Evolutionary conservation across 2,329 filamentous ascomycete species (phyloP).

Genomic region (Cercospora zeina): DNA sequence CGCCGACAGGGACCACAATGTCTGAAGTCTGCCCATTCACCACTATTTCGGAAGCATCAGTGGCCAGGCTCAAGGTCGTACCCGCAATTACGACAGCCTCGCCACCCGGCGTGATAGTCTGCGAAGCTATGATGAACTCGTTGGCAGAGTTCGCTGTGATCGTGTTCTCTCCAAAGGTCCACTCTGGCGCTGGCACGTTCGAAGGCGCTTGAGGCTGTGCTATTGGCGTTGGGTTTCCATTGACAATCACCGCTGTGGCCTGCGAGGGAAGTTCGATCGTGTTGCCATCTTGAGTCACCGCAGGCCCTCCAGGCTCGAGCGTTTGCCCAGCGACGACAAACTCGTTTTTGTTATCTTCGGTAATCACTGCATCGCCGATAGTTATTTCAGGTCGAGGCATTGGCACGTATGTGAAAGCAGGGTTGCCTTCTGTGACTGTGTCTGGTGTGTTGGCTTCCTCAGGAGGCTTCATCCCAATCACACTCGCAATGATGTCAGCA

Average conservation of each 20-base stretch:
- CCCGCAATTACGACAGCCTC: conserved; percentile 9
- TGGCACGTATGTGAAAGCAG: neutral
- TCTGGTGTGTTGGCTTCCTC: neutral
- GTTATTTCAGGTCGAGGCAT: conserved; percentile 11
- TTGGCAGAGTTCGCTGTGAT: conserved; percentile 24
- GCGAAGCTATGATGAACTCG: conserved; percentile 17
- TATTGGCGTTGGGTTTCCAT: conserved; percentile 15
- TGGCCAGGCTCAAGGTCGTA: conserved; percentile 1
- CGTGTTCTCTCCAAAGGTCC: conserved; percentile 16
- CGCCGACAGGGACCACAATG: conserved; percentile 8
- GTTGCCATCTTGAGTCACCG: conserved; percentile 14
- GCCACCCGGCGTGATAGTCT: conserved; percentile 19
- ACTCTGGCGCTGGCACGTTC: conserved; percentile 10
- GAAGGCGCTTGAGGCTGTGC: neutral
- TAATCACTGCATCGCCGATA: conserved; percentile 21
- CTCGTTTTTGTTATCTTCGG: conserved; percentile 10
- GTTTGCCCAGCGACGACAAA: conserved; percentile 15
- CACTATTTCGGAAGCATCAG: conserved; percentile 2
- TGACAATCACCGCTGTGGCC: conserved; percentile 35
- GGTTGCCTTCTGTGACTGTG: neutral
- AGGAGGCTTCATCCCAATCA: conserved; percentile 14
- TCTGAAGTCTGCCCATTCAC: conserved; percentile 11
- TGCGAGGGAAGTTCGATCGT: conserved; percentile 21
- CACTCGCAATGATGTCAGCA: conserved; percentile 16
- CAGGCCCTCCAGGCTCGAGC: conserved; percentile 2